Evolutionary conservation across 2,329 filamentous ascomycete species (phyloP), one percentile per base, ranked within the genome.

Genomic region (Botrytis deweyae): DNA sequence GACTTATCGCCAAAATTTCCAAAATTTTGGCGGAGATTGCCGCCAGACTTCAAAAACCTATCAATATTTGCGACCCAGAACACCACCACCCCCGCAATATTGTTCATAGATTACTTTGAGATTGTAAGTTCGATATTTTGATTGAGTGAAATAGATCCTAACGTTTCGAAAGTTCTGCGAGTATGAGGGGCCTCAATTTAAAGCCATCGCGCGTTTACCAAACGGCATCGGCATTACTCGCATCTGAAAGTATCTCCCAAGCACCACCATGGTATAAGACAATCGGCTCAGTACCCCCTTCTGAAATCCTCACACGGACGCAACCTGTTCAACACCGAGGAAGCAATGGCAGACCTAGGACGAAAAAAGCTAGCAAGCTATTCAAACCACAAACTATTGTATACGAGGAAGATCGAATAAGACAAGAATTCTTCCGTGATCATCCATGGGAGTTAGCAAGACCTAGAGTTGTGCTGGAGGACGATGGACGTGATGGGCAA

Each of bases 371-470:
- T 44, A 94, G 90, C 83, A 89, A 90, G 78, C 85, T 97, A 79
- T 98, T 95, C 86, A 89, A 91, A 78, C 96, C 96, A 1, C 88
- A 94, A 77, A 84, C 86, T 74, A 91, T 99, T 76, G 85, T 84
- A 72, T 98, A 96, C 82, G 89, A 92, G 75, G 96, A 99, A 82
- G 96, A 99, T 83, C 83, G 85, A 75, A 86, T 99, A 80, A 91
- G 96, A 76, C 86, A 84, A 78, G 89, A 91, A 42, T 99, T 98
- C 85, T 99, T 93, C 85, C 90, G 88, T 80, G 95, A 99, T 82
- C 96, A 99, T 82, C 96, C 96, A 8, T 99, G 96, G 96, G 96
- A 99, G 84, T 85, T 99, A 80, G 96, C 96, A 29, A 88, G 95
- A 76, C 96, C 96, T 72, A 88, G 93, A 78, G 87, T 97, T 74